A percentile compares a stretch with the other conserved stretches of the same genome.
Conservation (phyloP, 2,329 filamentous ascomycete species). For the Gnomoniopsis smithogilvyi region DNA sequence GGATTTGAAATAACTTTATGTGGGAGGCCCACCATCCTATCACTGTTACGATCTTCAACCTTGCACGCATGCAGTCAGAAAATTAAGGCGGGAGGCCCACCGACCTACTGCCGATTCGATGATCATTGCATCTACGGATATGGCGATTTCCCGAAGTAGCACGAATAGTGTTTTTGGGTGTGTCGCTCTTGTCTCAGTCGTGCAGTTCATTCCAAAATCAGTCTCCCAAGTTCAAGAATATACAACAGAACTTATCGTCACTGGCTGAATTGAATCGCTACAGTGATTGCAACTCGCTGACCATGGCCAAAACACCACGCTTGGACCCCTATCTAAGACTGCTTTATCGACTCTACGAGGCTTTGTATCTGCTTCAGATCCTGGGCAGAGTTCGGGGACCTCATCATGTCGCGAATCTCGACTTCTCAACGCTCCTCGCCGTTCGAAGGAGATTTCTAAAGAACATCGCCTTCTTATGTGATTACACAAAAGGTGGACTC, state of each 20-base stretch:
- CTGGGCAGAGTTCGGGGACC: conserved; percentile 32
- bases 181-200: no score
- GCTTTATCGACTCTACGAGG: conserved; percentile 33
- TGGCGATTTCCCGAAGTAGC: no score
- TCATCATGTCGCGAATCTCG: conserved; percentile 13
- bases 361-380: conserved; percentile 30
- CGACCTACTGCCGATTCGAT: not conserved
- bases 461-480: conserved; percentile 42
- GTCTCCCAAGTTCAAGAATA: no score
- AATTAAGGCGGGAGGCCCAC: not conserved
- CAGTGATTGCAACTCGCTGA: no score
- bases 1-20: no score
- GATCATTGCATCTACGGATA: no score
- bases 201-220: no score
- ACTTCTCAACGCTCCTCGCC: conserved; percentile 6
- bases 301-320: not conserved
- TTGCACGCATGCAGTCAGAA: no score
- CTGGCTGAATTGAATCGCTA: no score
- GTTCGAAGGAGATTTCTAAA: conserved; percentile 31
- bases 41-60: no score
- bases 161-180: no score
- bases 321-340: not conserved
- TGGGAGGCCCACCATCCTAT: no score
- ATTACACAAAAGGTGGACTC: conserved; percentile 42
- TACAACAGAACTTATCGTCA: not conserved